Evolutionary conservation across 1,139 yeast genomes (phyloP).

Genomic region (Lodderomyces theae): DNA sequence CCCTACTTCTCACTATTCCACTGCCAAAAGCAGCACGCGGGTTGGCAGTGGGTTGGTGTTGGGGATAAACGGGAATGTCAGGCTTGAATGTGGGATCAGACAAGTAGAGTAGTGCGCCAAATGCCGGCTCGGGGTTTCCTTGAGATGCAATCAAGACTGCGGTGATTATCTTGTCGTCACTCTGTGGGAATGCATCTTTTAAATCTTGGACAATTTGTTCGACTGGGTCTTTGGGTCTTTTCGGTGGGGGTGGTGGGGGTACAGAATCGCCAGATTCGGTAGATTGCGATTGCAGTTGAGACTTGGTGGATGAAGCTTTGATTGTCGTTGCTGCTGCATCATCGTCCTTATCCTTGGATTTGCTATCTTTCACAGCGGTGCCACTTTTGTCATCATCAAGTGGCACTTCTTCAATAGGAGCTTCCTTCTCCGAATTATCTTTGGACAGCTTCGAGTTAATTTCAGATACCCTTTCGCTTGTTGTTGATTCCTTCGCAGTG

Average conservation of each 20-base stretch:
- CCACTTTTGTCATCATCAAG: slow-evolving; percentile 10
- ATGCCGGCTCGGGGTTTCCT: slow-evolving; percentile 80
- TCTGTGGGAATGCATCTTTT: slow-evolving; percentile 77
- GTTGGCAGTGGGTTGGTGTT: slow-evolving; percentile 1
- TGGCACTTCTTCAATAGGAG: slow-evolving; percentile 14
- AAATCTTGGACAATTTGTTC: slow-evolving; percentile 53
- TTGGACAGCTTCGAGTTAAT: too few relatives aligned
- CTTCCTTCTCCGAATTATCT: slow-evolving; percentile 6
- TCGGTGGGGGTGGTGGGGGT: slow-evolving; percentile 75
- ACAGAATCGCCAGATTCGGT: slow-evolving; percentile 20
- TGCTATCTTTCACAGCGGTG: too few relatives aligned
- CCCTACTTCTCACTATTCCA: slow-evolving; percentile 16
- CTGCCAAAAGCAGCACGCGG: slow-evolving; percentile 2
- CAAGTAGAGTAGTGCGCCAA: slow-evolving; percentile 77
- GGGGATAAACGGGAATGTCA: slow-evolving; percentile 45
- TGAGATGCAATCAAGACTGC: slow-evolving; percentile 84
- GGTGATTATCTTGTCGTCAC: slow-evolving; percentile 66
- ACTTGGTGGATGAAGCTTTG: slow-evolving; percentile 6
- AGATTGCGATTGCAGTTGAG: slow-evolving; percentile 7
- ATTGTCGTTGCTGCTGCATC: not conserved
- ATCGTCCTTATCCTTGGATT: too few relatives aligned
- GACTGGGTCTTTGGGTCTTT: slow-evolving; percentile 63
- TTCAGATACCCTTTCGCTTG: too few relatives aligned
- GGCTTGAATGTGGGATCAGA: slow-evolving; percentile 76
- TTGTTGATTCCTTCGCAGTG: too few relatives aligned